A percentile compares a stretch with the other conserved stretches of the same genome.
These are phyloP conservation scores for Pittosporum tobira DNA, from an alignment of 129 eudicot species.

Conservation along the genomic window DNA sequence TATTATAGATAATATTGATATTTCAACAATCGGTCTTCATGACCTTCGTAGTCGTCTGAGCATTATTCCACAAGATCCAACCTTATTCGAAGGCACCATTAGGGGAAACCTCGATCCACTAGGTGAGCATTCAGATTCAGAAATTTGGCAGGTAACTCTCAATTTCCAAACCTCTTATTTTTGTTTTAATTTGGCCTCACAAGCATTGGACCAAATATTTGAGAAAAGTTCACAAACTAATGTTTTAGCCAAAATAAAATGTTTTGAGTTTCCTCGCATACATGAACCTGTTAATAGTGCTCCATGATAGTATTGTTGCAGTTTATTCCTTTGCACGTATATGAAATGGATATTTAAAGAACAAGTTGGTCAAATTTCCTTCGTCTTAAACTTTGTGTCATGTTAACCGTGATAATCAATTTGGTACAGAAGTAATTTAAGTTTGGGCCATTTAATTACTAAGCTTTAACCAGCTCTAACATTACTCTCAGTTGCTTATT, in stretches of 20 bases:
- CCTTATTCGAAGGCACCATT: constrained; percentile 86
- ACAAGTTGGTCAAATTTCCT: neutral
- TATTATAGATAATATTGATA: constrained; percentile 74
- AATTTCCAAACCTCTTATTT: neutral
- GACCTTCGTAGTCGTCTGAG: constrained; percentile 81
- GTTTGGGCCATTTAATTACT: neutral
- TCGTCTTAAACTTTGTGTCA: neutral
- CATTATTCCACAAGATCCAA: constrained; percentile 95
- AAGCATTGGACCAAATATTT: neutral
- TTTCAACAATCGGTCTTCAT: constrained; percentile 81
- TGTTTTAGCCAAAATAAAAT: neutral
- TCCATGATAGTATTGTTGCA: too few species aligned
- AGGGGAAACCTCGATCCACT: constrained; percentile 88
- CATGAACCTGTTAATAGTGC: neutral
- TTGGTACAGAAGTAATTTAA: neutral
- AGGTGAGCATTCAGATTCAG: constrained; percentile 73
- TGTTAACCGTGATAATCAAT: neutral
- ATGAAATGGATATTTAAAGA: neutral
- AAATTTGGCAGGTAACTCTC: constrained; percentile 64
- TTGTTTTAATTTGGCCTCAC: neutral
- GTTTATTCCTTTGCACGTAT: neutral
- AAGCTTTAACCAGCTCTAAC: neutral
- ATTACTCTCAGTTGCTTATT: constrained; percentile 6
- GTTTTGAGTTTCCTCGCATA: neutral
- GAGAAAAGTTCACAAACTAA: too few species aligned